Evolutionary conservation across 2,329 filamentous ascomycete genomes (phyloP).

Genomic region (Neocucurbitaria cava): DNA sequence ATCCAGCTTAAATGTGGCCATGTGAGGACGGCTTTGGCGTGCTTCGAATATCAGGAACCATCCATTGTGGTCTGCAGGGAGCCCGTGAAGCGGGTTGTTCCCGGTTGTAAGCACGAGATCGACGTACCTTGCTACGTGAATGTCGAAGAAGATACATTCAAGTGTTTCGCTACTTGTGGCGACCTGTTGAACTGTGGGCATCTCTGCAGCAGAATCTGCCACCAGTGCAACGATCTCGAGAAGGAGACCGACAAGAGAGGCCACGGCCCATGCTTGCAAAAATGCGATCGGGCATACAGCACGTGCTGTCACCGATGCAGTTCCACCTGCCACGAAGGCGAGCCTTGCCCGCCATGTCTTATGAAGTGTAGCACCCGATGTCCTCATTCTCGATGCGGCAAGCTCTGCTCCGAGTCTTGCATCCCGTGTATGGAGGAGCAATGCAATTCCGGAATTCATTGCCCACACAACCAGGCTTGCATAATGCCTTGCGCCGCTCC

Average conservation of each 20-base stretch:
- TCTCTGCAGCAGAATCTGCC: constrained; percentile 58
- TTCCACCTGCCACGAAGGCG: constrained; percentile 27
- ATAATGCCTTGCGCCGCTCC: constrained; percentile 46
- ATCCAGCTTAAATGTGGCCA: constrained; percentile 41
- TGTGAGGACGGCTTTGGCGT: constrained; percentile 15
- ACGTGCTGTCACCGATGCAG: constrained; percentile 35
- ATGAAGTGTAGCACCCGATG: background rate
- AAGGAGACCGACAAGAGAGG: too few species aligned
- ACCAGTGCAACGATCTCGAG: constrained; percentile 51
- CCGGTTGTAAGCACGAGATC: constrained; percentile 63
- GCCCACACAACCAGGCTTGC: constrained; percentile 42
- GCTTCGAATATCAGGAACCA: constrained; percentile 17
- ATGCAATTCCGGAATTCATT: constrained; percentile 45
- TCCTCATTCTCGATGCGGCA: constrained; percentile 26
- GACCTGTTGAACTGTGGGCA: constrained; percentile 64
- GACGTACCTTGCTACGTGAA: constrained; percentile 59
- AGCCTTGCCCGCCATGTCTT: constrained; percentile 25
- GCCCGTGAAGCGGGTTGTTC: constrained; percentile 57
- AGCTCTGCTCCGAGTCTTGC: constrained; percentile 41
- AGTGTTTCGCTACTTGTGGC: constrained; percentile 60
- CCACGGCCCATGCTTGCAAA: too few species aligned
- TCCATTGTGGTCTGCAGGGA: constrained; percentile 61
- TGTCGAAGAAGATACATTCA: constrained; percentile 50
- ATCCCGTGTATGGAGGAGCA: constrained; percentile 41
- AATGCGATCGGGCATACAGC: constrained; percentile 33